These are phyloP conservation scores for Priceomyces castillae DNA, from an alignment of 805 yeast species.

Conservation along the genomic window DNA sequence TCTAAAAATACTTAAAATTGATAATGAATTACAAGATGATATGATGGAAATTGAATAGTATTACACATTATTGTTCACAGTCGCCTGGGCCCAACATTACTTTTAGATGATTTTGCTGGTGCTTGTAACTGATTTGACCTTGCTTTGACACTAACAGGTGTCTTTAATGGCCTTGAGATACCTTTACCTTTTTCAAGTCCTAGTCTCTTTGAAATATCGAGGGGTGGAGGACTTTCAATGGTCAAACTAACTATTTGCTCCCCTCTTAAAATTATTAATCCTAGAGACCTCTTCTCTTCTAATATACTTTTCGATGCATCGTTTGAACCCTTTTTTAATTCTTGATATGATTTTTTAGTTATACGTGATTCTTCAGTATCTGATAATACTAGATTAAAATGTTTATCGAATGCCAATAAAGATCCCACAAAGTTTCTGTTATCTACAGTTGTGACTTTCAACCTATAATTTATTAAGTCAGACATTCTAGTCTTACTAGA, in stretches of 20 bases:
- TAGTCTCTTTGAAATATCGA: constrained; percentile 33
- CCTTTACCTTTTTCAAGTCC: constrained; percentile 25
- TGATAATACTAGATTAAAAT: constrained; percentile 79
- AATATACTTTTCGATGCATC: constrained; percentile 32
- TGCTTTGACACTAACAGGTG: constrained; percentile 27
- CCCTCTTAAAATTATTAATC: constrained; percentile 82
- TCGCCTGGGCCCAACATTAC: constrained; percentile 6
- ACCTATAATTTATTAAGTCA: constrained; percentile 69
- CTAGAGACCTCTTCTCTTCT: constrained; percentile 74
- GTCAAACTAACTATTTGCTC: constrained; percentile 75
- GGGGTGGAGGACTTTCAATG: constrained; percentile 61
- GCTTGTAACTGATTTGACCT: constrained; percentile 21
- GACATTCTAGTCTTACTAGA: constrained; percentile 47
- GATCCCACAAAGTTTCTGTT: constrained; percentile 76
- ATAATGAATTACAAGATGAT: too few relatives aligned
- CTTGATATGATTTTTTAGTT: constrained; percentile 55
- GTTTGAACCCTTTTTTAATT: constrained; percentile 28
- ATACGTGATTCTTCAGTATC: constrained; percentile 83
- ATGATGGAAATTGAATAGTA: too few relatives aligned
- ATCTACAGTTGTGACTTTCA: constrained; percentile 74
- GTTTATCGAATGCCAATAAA: constrained; percentile 83
- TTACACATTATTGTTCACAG: not conserved
- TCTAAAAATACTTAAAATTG: too few relatives aligned
- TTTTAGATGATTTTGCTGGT: constrained; percentile 13
- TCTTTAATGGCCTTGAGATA: constrained; percentile 32